Conservation (phyloP, 139 green algal genomes). For the Chlamydomonas sp. region DNA sequence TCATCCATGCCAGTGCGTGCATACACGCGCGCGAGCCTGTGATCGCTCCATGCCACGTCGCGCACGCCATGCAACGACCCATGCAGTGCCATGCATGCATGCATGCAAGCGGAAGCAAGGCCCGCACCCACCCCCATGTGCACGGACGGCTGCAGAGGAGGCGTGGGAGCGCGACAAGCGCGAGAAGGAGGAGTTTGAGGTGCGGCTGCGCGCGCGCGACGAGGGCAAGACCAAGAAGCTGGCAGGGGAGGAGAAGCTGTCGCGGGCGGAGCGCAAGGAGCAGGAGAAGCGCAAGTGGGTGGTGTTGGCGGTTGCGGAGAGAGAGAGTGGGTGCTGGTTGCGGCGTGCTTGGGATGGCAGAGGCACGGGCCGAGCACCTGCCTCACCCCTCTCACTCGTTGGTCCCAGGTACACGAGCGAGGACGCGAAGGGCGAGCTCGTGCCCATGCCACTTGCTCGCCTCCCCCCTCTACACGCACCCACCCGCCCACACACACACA, state of each 20-base stretch:
- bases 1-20: too few species aligned
- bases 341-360: too few species aligned
- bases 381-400: too few species aligned
- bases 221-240: slow-evolving; percentile 38
- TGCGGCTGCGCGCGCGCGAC: slow-evolving; percentile 24
- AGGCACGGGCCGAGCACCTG: too few species aligned
- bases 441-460: background rate
- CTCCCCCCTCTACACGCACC: background rate
- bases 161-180: slow-evolving; percentile 41
- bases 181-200: slow-evolving; percentile 89
- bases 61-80: too few species aligned
- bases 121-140: background rate
- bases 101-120: background rate
- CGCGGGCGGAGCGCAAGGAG: slow-evolving; percentile 21
- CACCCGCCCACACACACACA: too few species aligned
- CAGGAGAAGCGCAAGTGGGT: slow-evolving; percentile 33
- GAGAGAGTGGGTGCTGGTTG: too few species aligned
- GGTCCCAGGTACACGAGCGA: background rate
- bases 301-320: background rate
- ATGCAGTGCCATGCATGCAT: too few species aligned
- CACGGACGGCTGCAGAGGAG: slow-evolving; percentile 25
- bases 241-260: slow-evolving; percentile 36
- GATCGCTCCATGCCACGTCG: slow-evolving; percentile 7
- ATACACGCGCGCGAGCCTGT: too few species aligned
- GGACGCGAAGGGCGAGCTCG: too few species aligned